phyloP scores from a whole-genome alignment of 805 yeast species.

The Lipomyces spencermartinsiae region DNA sequence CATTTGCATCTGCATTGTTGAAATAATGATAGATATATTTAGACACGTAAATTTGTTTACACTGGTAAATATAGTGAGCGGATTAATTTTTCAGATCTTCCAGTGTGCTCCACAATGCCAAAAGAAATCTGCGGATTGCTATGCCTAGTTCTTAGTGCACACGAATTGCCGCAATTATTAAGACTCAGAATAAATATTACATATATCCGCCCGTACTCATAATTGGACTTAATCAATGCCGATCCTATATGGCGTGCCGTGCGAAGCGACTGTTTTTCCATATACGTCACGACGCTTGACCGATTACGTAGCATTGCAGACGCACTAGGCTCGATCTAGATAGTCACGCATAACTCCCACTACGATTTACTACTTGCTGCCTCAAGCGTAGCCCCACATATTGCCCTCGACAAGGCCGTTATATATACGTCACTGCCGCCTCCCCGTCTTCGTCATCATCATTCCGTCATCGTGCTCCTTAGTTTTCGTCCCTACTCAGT shows the following conservation, averaged over 20 bases:
- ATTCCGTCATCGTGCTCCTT: constrained; percentile 25
- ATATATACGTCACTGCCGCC: constrained; percentile 32
- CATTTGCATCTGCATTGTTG: constrained; percentile 1
- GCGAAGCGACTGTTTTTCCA: not conserved
- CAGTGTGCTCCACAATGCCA: no score
- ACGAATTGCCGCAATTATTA: no score
- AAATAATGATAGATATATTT: not conserved
- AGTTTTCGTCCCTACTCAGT: constrained; percentile 15
- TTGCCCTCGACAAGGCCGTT: not conserved
- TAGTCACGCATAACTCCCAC: not conserved
- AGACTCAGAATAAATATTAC: no score
- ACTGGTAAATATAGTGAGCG: not conserved
- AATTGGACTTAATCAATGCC: not conserved
- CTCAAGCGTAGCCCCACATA: not conserved
- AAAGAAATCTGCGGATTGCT: no score
- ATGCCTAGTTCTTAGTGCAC: no score
- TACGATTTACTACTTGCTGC: not conserved
- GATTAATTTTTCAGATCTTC: no score
- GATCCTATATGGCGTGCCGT: not conserved
- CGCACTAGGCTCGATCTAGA: not conserved
- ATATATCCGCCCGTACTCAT: no score
- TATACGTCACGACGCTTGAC: not conserved
- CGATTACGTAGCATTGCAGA: not conserved
- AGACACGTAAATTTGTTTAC: not conserved
- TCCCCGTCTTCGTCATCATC: constrained; percentile 23